Base-by-base conservation (phyloP, 2,329 filamentous ascomycete species). In the Pestalotiopsis sp. region DNA sequence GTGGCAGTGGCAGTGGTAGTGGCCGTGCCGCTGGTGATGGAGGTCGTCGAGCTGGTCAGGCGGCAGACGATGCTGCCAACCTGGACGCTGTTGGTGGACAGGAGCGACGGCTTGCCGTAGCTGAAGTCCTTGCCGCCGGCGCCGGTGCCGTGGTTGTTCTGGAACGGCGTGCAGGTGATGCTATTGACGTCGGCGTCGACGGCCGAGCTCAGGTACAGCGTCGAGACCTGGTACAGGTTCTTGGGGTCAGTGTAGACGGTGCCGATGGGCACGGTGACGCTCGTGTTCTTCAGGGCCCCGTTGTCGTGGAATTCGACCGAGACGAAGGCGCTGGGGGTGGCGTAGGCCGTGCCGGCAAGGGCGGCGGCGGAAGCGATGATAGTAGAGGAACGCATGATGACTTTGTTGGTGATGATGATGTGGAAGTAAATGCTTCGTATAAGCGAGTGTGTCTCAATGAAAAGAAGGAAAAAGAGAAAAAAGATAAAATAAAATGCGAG, bases 41-140 rank as follows among this genome's bases (percentile, higher is more conserved):
- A 27, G 27, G 23, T 61, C 23, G 31, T 49, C 41, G 14, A 49
- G 41, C 41, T 49, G 13, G 41, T 49, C 41, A n/a, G n/a, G 13
- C n/a, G 11, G 71, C 75, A 76, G n/a, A 71, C 61, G 39, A 76
- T 69, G 69, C 72, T 75, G 39, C 73, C 73, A 20, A 76, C 71
- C 11, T 68, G 58, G 45, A 76, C 74, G 27, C 71, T 74, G 71
- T 76, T 76, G 41, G 74, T 76, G 5, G 73, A 75, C 13, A 76
- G 70, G 6, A 13, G 25, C 17, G 72, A 72, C 17, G 75, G 74
- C 2, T 63, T 65, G n/a, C 39, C 65, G 70, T 58, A 59, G 56
- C 57, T 66, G 66, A 76, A 75, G 20, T 73, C 59, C 39, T 70
- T 59, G 13, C 71, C 73, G 57, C 67, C 59, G 11, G 7, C 45